Evolutionary conservation across 441 rosid species (phyloP).

Genomic region (Syzygium malaccense): DNA sequence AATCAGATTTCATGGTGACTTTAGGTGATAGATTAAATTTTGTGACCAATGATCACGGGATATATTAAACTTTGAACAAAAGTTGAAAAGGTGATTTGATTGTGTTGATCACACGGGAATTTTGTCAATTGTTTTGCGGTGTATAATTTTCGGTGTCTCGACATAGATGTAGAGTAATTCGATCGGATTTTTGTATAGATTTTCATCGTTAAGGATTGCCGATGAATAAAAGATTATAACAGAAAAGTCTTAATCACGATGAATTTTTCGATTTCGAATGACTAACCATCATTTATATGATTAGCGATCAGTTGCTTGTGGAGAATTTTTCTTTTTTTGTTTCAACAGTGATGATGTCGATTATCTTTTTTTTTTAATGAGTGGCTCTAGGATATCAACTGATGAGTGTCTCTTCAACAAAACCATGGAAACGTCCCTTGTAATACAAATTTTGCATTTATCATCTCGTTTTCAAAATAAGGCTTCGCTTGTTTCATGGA

Average conservation of each 20-base stretch:
- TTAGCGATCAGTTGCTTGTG: background rate
- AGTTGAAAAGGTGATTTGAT: background rate
- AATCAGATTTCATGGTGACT: background rate
- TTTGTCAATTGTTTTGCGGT: background rate
- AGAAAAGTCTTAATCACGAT: background rate
- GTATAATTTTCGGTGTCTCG: background rate
- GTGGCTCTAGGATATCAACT: background rate
- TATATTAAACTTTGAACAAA: background rate
- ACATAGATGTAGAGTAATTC: background rate
- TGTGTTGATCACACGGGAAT: background rate
- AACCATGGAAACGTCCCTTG: background rate
- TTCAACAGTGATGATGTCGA: background rate
- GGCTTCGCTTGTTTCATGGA: background rate
- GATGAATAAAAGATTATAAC: background rate
- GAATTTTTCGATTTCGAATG: background rate
- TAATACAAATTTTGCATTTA: background rate
- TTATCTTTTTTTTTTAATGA: background rate
- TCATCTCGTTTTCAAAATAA: background rate
- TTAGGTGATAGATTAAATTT: background rate
- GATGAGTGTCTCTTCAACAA: background rate
- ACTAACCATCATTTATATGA: background rate
- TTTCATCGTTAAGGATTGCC: background rate
- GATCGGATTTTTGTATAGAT: background rate
- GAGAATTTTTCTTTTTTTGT: background rate
- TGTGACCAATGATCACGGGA: background rate